Percentiles rank a stretch among this genome's conserved stretches.
Conservation (phyloP, 2,329 filamentous ascomycete genomes). For the Microcyclospora tardicrescens region DNA sequence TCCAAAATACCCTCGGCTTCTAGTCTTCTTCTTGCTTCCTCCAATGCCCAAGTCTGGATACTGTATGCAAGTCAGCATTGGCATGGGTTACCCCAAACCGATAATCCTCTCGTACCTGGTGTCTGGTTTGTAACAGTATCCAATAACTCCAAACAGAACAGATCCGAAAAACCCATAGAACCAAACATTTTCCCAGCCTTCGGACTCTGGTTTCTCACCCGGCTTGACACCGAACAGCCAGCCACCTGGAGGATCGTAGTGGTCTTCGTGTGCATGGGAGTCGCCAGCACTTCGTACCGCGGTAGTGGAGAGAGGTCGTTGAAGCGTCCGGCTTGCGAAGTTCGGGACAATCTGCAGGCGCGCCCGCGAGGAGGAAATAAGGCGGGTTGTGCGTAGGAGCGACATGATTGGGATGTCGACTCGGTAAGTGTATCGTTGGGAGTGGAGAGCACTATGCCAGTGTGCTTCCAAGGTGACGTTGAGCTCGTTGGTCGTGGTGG, state of each 20-base stretch:
- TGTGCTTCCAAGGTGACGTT: too few relatives aligned
- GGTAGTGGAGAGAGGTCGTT: slow-evolving; percentile 21
- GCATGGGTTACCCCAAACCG: background rate
- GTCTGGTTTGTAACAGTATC: slow-evolving; percentile 94
- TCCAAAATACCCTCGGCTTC: slow-evolving; percentile 89
- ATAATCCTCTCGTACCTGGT: slow-evolving; percentile 61
- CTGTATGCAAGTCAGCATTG: slow-evolving; percentile 34
- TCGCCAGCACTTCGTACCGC: slow-evolving; percentile 27
- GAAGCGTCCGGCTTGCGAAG: slow-evolving; percentile 11
- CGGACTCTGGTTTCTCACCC: slow-evolving; percentile 86
- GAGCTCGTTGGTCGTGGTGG: too few relatives aligned
- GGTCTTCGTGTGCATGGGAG: slow-evolving; percentile 55
- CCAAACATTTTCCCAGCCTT: slow-evolving; percentile 88
- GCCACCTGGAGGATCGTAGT: slow-evolving; percentile 80
- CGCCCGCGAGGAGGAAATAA: slow-evolving; percentile 19
- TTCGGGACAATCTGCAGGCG: slow-evolving; percentile 21
- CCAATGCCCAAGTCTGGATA: slow-evolving; percentile 98
- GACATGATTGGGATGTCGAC: slow-evolving; percentile 13
- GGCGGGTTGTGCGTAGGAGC: slow-evolving; percentile 16
- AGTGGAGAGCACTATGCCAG: background rate
- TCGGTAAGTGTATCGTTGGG: slow-evolving; percentile 1
- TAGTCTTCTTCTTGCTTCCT: slow-evolving; percentile 88
- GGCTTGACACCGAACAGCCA: slow-evolving; percentile 93
- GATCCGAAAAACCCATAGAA: slow-evolving; percentile 75
- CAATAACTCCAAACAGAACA: slow-evolving; percentile 58